Conservation (phyloP, 2,329 filamentous ascomycete species). For the Fusarium sp. region DNA sequence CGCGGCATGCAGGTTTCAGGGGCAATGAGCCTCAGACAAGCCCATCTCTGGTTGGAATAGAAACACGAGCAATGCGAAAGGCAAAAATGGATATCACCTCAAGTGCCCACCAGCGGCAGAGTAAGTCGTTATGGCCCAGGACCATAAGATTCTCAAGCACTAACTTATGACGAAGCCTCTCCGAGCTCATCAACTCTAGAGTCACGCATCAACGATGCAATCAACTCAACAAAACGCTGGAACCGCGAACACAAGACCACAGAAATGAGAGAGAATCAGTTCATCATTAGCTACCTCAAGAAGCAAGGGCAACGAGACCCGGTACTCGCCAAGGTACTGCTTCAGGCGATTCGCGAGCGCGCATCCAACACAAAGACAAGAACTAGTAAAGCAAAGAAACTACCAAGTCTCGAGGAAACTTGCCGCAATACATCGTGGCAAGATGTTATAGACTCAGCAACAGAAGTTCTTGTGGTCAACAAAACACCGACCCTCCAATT, state of each 20-base stretch:
- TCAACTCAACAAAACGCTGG: constrained; percentile 52
- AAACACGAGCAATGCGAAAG: constrained; percentile 20
- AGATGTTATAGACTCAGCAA: constrained; percentile 48
- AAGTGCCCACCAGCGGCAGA: not conserved
- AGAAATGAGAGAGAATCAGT: constrained; percentile 42
- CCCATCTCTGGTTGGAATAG: not conserved
- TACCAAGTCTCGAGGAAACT: constrained; percentile 47
- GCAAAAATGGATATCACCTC: not conserved
- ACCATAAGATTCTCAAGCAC: not conserved
- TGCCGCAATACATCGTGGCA: constrained; percentile 47
- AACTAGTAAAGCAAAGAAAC: constrained; percentile 12
- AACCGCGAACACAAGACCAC: constrained; percentile 52
- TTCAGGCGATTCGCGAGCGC: constrained; percentile 44
- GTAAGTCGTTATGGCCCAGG: not conserved
- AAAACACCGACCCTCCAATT: constrained; percentile 29
- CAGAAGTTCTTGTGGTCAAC: constrained; percentile 44
- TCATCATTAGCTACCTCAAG: constrained; percentile 47
- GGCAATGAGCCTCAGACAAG: not conserved
- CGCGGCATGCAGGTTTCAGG: constrained; percentile 33
- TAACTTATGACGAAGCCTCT: constrained; percentile 15
- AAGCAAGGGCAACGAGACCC: constrained; percentile 51
- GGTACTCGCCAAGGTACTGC: constrained; percentile 47
- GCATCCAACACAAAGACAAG: constrained; percentile 21
- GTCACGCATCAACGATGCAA: constrained; percentile 47
- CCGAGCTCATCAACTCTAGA: constrained; percentile 4